phyloP scores from a whole-genome alignment of 495 filamentous ascomycete species.

The Tuber magnatum region DNA sequence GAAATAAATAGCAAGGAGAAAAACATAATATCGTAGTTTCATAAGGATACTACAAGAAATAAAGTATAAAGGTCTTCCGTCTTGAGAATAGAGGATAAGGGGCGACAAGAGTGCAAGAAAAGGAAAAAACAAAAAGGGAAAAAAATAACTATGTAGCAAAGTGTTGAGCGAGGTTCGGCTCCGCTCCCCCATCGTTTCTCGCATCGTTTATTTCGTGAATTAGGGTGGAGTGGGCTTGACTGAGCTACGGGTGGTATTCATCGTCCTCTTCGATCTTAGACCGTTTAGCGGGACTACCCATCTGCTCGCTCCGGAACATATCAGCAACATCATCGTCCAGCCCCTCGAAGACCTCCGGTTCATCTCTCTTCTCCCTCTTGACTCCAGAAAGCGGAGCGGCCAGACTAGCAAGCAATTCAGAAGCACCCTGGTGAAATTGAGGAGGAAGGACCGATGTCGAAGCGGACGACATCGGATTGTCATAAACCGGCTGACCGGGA shows the following conservation, averaged over 20 bases:
- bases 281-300: slow-evolving; percentile 30
- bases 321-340: slow-evolving; percentile 80
- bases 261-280: slow-evolving; percentile 40
- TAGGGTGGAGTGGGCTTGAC: neutral
- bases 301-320: slow-evolving; percentile 56
- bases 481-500: slow-evolving; percentile 48
- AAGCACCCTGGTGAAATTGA: slow-evolving; percentile 43
- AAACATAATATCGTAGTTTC: neutral
- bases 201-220: neutral
- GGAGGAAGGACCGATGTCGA: slow-evolving; percentile 43
- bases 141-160: neutral
- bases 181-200: neutral
- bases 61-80: neutral
- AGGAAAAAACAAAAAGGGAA: neutral
- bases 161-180: neutral
- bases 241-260: slow-evolving; percentile 34
- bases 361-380: slow-evolving; percentile 71
- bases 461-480: slow-evolving; percentile 28
- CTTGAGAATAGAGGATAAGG: neutral
- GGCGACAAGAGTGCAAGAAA: neutral
- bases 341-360: slow-evolving; percentile 57
- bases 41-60: neutral
- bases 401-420: slow-evolving; percentile 50
- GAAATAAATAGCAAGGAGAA: neutral
- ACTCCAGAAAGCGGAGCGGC: slow-evolving; percentile 45